These are phyloP conservation scores for Mortierella sp. DNA, from an alignment of 371 early-diverging fungal species.

Conservation along the genomic window DNA sequence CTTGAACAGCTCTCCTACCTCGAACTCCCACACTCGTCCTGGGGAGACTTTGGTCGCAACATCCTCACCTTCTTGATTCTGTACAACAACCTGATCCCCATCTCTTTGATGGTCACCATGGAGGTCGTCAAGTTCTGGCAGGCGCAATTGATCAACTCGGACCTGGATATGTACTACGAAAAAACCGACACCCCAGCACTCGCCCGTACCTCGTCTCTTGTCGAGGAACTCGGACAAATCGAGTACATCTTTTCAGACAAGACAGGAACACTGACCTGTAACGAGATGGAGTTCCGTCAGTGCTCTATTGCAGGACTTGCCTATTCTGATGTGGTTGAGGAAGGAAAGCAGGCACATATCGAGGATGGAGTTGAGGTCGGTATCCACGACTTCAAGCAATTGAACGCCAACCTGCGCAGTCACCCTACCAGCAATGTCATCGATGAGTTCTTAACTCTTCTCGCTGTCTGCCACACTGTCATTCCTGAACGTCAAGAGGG, in stretches of 20 bases:
- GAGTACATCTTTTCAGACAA: conserved; percentile 91
- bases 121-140: conserved; percentile 91
- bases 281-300: conserved; percentile 95
- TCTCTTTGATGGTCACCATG: conserved; percentile 94
- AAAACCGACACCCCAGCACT: conserved; percentile 87
- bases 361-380: conserved; percentile 76
- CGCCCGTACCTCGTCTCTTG: conserved; percentile 89
- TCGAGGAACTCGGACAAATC: conserved; percentile 95
- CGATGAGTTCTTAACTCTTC: conserved; percentile 84
- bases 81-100: conserved; percentile 94
- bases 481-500: conserved; percentile 87
- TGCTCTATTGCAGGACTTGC: conserved; percentile 84
- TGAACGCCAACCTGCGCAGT: conserved; percentile 72
- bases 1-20: conserved; percentile 57
- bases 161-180: conserved; percentile 91
- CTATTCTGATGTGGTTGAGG: conserved; percentile 84
- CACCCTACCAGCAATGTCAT: conserved; percentile 76
- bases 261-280: conserved; percentile 98
- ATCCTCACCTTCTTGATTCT: conserved; percentile 91
- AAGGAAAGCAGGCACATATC: conserved; percentile 76
- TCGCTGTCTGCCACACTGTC: conserved; percentile 97
- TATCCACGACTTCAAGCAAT: conserved; percentile 76
- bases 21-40: conserved; percentile 31
- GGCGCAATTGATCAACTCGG: conserved; percentile 83
- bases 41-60: conserved; percentile 74